These are phyloP conservation scores for Podaxis sp. DNA, from an alignment of 768 basidiomycete genomes.

Conservation along the genomic window DNA sequence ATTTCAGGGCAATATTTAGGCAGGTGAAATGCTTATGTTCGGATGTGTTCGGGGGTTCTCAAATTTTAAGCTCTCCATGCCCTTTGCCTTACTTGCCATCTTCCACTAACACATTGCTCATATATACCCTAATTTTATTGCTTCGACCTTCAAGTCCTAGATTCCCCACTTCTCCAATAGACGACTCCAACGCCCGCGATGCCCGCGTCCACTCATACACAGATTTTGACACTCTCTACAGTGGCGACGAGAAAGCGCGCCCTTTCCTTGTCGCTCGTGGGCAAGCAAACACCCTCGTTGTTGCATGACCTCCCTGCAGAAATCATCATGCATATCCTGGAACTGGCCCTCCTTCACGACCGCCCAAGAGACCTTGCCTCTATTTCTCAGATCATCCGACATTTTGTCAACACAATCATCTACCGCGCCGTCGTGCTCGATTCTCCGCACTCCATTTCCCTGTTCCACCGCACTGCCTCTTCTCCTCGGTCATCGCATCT, in stretches of 20 bases:
- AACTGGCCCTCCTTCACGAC: constrained; percentile 25
- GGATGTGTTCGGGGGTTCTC: neutral
- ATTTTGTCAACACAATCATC: constrained; percentile 29
- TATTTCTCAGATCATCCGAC: constrained; percentile 25
- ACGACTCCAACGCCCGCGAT: neutral
- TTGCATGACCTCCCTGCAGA: constrained; percentile 33
- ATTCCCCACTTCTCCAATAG: neutral
- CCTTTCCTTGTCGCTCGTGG: constrained; percentile 3
- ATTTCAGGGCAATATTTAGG: constrained; percentile 2
- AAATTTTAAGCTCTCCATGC: constrained; percentile 3
- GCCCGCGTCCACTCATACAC: neutral
- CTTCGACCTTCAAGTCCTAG: neutral
- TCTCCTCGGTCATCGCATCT: constrained; percentile 22
- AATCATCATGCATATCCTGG: constrained; percentile 31
- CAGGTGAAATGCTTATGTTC: constrained; percentile 1
- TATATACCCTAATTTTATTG: constrained; percentile 1
- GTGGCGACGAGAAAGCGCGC: neutral
- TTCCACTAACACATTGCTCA: neutral
- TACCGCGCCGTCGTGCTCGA: constrained; percentile 36
- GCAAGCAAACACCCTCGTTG: constrained; percentile 14
- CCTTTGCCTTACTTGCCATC: neutral
- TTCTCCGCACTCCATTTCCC: constrained; percentile 21
- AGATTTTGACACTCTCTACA: neutral
- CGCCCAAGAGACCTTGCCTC: constrained; percentile 26
- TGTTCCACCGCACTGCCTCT: constrained; percentile 32